Base-by-base conservation (phyloP, 2,329 filamentous ascomycete genomes). In the Trichothecium roseum region DNA sequence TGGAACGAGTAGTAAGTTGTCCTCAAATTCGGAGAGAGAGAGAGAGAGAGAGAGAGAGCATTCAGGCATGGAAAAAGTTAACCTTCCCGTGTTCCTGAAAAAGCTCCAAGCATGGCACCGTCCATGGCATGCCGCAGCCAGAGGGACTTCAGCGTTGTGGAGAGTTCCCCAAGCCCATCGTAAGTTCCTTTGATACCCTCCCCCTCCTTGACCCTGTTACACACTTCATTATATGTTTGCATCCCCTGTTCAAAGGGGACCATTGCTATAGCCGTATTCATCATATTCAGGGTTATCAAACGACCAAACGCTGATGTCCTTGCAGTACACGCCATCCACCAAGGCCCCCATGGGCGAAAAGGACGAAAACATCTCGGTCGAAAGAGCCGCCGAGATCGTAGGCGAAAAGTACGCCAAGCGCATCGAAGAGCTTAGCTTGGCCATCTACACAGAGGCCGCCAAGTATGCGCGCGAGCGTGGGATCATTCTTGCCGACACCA, bases 331-430 rank as follows among this genome's bases (percentile, higher is more conserved):
- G 18, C 87, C 87, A 0, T 84, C 75, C 47, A 94, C 87, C 10
- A 94, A 94, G 66, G 87, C 87, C 1, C 79, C 84, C 49, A 63
- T 72, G 22, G 87, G 87, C 18, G 64, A 77, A 45, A 80, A 91
- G 54, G 72, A 94, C 55, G 82, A 89, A 61, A 94, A 94, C 62
- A 94, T 94, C 47, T 73, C 75, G 38, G 81, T 79, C 0, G 77
- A 78, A 36, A 61, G 75, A 49, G 78, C 78, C 46, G 65, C 54
- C 35, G 61, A 68, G 48, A 46, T 55, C 35, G 44, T 57, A 24
- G 55, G 55, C 34, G 51, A 53, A 30, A 48, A 47, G 32, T 49
- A 50, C 39, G 53, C 53, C 20, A 40, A 45, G 17, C 45, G 43
- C 34, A 50, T 59, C 18, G 43, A 56, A 37, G 43, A 48, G 32